Evolutionary conservation across 768 basidiomycete species (phyloP), one percentile per base, ranked within the genome.

Genomic region (Steccherinum ochraceum): DNA sequence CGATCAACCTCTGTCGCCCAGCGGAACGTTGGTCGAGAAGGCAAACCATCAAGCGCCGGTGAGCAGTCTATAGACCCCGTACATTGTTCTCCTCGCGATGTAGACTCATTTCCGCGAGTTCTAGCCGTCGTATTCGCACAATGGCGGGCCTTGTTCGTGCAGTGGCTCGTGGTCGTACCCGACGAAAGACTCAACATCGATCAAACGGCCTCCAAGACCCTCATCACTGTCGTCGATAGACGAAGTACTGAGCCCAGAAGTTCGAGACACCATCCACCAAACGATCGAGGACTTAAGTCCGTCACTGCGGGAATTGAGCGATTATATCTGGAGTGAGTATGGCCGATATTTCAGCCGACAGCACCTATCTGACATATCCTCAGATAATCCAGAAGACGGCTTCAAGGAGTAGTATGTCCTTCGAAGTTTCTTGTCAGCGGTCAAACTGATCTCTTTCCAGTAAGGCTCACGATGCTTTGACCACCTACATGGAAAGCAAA

Each of bases 241-340:
- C 0, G 55, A 46, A 4, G 30, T 51, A 7, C 53, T 55, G 24
- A 25, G 47, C 13, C 54, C 70, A 1, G 74, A 75, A 47, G 69
- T 80, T n/a, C 61, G 78, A 43, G 62, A 67, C 23, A 77, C 78
- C 5, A 77, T 91, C 50, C 79, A 83, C 48, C 56, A 61, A 2
- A 70, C 70, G 40, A 57, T 92, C 46, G 75, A 84, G 57, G 61
- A 70, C 47, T 67, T 85, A 12, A 71, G 73, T 48, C 54, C 70
- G 4, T 66, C 77, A 46, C 71, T 92, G 39, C 78, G 86, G 21
- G 63, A 75, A 20, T 67, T 92, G 39, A 89, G 87, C 60, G 62
- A 88, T 54, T 69, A 79, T 24, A 87, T 92, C 27, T 87, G 89
- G 59, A 76, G 89, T 89, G 61, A 53, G 77, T 53, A n/a, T n/a